phyloP scores from a whole-genome alignment of 2,329 filamentous ascomycete genomes.

The Lithohypha guttulata region DNA sequence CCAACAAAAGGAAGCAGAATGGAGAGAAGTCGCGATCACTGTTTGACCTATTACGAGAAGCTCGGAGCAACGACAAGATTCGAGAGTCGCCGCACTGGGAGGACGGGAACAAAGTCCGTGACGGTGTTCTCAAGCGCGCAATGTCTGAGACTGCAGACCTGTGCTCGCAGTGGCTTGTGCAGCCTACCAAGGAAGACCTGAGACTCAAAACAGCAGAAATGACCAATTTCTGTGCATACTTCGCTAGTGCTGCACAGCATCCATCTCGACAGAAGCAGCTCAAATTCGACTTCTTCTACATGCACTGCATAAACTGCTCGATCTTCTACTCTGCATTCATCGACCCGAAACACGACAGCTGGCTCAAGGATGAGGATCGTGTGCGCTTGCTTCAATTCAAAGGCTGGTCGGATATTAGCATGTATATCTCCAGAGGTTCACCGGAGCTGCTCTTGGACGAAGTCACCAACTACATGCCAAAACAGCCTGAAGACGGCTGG shows the following conservation, averaged over 20 bases:
- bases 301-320: slow-evolving; percentile 67
- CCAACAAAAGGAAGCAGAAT: slow-evolving; percentile 24
- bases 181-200: slow-evolving; percentile 40
- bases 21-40: slow-evolving; percentile 31
- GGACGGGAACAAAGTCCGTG: slow-evolving; percentile 54
- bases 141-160: slow-evolving; percentile 52
- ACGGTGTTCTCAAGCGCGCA: slow-evolving; percentile 57
- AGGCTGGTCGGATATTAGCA: slow-evolving; percentile 59
- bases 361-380: slow-evolving; percentile 51
- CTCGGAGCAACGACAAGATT: slow-evolving; percentile 48
- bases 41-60: slow-evolving; percentile 50
- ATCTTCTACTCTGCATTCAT: slow-evolving; percentile 58
- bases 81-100: slow-evolving; percentile 39
- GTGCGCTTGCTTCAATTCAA: slow-evolving; percentile 71
- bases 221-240: slow-evolving; percentile 53
- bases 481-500: slow-evolving; percentile 32
- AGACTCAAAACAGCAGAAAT: slow-evolving; percentile 53
- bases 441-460: slow-evolving; percentile 51
- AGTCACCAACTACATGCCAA: slow-evolving; percentile 50
- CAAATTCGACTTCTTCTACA: slow-evolving; percentile 75
- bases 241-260: slow-evolving; percentile 51
- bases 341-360: slow-evolving; percentile 36
- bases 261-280: slow-evolving; percentile 46
- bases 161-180: slow-evolving; percentile 48
- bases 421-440: slow-evolving; percentile 60